A percentile compares a stretch with the other conserved stretches of the same genome.
phyloP scores from a whole-genome alignment of 2,329 filamentous ascomycete species.

The Knufia petricola region DNA sequence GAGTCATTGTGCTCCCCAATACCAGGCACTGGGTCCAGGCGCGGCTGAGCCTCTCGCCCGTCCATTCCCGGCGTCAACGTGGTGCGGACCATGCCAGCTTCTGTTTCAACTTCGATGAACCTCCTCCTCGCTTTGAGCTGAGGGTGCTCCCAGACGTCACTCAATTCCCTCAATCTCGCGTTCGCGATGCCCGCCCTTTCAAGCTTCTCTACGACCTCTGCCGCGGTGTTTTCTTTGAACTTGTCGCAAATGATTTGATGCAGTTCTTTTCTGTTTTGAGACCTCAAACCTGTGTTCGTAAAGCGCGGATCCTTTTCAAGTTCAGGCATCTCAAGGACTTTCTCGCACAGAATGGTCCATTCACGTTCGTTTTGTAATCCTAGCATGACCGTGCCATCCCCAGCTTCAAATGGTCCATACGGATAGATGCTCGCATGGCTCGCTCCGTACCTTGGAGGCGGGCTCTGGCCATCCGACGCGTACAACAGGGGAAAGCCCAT shows the following conservation, averaged over 20 bases:
- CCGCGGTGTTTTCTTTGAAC: slow-evolving; percentile 33
- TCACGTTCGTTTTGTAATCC: slow-evolving; percentile 51
- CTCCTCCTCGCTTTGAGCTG: slow-evolving; percentile 43
- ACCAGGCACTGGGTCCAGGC: slow-evolving; percentile 38
- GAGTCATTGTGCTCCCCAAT: slow-evolving; percentile 43
- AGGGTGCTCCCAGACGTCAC: slow-evolving; percentile 45
- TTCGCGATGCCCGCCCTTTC: slow-evolving; percentile 46
- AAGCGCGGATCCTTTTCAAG: slow-evolving; percentile 41
- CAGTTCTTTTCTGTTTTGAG: slow-evolving; percentile 39
- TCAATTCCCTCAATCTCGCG: slow-evolving; percentile 47
- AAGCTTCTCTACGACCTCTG: slow-evolving; percentile 35
- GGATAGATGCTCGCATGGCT: slow-evolving; percentile 49
- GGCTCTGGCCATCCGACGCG: slow-evolving; percentile 36
- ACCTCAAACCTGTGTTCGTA: slow-evolving; percentile 37
- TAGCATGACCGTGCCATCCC: slow-evolving; percentile 44
- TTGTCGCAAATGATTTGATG: slow-evolving; percentile 36
- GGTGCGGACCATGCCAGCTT: slow-evolving; percentile 38
- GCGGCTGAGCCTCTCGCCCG: slow-evolving; percentile 24
- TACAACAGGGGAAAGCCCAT: slow-evolving; percentile 51
- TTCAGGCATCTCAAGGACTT: slow-evolving; percentile 36
- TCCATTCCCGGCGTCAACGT: slow-evolving; percentile 42
- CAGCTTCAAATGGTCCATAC: slow-evolving; percentile 45
- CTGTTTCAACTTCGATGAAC: slow-evolving; percentile 44
- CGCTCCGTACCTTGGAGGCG: slow-evolving; percentile 40
- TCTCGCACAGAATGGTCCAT: slow-evolving; percentile 41